phyloP scores from a whole-genome alignment of 192 early-diverging fungal species.

The Linnemannia exigua region DNA sequence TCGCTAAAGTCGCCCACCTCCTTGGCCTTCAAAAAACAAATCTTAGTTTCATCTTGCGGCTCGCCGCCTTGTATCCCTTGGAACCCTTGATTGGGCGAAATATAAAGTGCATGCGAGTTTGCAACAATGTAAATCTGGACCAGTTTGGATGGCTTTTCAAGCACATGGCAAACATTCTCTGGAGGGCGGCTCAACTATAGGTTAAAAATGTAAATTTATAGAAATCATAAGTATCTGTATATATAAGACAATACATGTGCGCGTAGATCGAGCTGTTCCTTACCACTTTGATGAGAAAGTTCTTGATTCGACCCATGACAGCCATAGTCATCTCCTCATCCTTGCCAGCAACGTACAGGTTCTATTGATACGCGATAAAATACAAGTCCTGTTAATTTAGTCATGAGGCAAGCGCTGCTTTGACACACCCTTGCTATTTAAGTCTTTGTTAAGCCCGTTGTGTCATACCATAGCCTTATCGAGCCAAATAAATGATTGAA shows the following conservation, averaged over 20 bases:
- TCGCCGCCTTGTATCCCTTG: background rate
- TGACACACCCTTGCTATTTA: background rate
- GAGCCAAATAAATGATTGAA: slow-evolving; percentile 43
- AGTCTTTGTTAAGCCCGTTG: background rate
- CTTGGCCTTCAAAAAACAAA: slow-evolving; percentile 18
- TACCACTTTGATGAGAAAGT: slow-evolving; percentile 39
- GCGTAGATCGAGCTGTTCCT: background rate
- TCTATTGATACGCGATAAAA: background rate
- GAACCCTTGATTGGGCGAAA: background rate
- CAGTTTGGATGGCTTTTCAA: slow-evolving; percentile 42
- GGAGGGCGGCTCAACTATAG: slow-evolving; percentile 3
- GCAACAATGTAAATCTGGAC: slow-evolving; percentile 17
- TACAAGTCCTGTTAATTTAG: background rate
- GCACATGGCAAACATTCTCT: slow-evolving; percentile 20
- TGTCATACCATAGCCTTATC: slow-evolving; percentile 23
- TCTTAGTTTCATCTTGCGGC: background rate
- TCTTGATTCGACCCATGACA: slow-evolving; percentile 38
- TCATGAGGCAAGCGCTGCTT: background rate
- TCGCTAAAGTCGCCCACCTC: slow-evolving; percentile 9
- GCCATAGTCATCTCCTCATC: slow-evolving; percentile 1
- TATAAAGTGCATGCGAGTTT: slow-evolving; percentile 9
- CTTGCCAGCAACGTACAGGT: slow-evolving; percentile 19
- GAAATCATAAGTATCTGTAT: background rate
- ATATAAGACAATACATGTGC: background rate
- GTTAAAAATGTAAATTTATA: background rate